These are phyloP conservation scores for Neurospora pannonica DNA, from an alignment of 495 filamentous ascomycete genomes.

Conservation along the genomic window DNA sequence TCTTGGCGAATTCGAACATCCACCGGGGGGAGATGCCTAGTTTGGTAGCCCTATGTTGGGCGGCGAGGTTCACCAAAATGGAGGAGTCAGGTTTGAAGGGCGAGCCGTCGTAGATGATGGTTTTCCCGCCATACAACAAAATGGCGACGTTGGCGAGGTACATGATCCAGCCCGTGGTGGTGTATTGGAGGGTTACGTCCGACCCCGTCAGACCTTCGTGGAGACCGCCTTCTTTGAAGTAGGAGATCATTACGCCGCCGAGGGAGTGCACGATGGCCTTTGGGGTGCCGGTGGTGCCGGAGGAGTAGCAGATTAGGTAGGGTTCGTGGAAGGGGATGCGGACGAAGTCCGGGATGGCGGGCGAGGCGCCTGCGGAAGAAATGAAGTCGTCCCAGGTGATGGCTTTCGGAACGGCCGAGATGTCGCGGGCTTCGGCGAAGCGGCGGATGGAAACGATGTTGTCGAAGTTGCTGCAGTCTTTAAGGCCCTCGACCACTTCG, in stretches of 20 bases:
- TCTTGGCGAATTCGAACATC: constrained; percentile 57
- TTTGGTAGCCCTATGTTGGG: constrained; percentile 48
- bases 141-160: constrained; percentile 50
- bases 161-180: constrained; percentile 79
- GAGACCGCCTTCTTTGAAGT: constrained; percentile 50
- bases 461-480: constrained; percentile 45
- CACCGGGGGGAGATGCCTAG: constrained; percentile 67
- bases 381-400: constrained; percentile 47
- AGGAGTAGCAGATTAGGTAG: constrained; percentile 62
- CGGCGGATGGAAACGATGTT: constrained; percentile 58
- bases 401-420: constrained; percentile 43
- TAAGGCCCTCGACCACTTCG: constrained; percentile 54
- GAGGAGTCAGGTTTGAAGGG: constrained; percentile 59
- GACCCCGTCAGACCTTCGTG: constrained; percentile 44
- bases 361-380: constrained; percentile 17
- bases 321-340: constrained; percentile 57
- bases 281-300: constrained; percentile 62
- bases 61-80: constrained; percentile 49
- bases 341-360: constrained; percentile 42
- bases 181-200: constrained; percentile 47
- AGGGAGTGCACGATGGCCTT: constrained; percentile 68
- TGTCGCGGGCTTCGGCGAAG: constrained; percentile 50
- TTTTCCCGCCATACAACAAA: constrained; percentile 45
- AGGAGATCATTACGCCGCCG: constrained; percentile 51
- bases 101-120: constrained; percentile 67